phyloP scores from a whole-genome alignment of 1,284 basidiomycete species.

The Ganoderma lucidum region DNA sequence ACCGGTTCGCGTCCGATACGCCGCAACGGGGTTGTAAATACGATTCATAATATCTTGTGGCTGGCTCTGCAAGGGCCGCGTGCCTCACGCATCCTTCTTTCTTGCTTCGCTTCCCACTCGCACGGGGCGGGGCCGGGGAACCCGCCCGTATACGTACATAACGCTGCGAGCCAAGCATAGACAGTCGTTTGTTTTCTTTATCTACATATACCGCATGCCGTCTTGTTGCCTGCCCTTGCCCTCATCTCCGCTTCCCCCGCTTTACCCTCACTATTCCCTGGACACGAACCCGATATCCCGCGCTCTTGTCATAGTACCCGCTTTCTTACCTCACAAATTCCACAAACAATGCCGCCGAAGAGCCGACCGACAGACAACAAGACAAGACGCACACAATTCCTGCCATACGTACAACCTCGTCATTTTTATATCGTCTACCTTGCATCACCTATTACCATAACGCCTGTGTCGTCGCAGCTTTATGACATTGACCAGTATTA shows the following conservation, averaged over 20 bases:
- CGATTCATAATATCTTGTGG: conserved; percentile 22
- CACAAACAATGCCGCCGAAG: not conserved
- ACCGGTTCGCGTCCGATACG: conserved; percentile 1
- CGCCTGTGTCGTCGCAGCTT: conserved; percentile 32
- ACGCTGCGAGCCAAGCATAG: conserved; percentile 19
- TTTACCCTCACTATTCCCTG: conserved; percentile 8
- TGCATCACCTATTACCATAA: conserved; percentile 28
- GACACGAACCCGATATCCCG: not conserved
- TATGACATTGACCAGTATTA: conserved; percentile 33
- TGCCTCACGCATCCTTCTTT: conserved; percentile 16
- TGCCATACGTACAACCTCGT: not conserved
- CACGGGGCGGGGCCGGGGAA: conserved; percentile 16
- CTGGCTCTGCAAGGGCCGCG: conserved; percentile 28
- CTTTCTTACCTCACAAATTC: not conserved
- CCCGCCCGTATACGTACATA: conserved; percentile 11
- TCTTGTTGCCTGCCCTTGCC: conserved; percentile 24
- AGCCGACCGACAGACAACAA: not conserved
- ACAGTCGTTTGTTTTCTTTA: conserved; percentile 22
- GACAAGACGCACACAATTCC: not conserved
- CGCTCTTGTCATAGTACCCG: not conserved
- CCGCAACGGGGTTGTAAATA: conserved; percentile 14
- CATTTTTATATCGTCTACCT: conserved; percentile 8
- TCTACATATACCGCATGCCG: conserved; percentile 22
- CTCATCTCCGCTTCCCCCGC: conserved; percentile 5
- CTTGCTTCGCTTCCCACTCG: conserved; percentile 15